Base-by-base conservation (phyloP, 768 basidiomycete genomes). In the Rhodosporidiobolus sp. region DNA sequence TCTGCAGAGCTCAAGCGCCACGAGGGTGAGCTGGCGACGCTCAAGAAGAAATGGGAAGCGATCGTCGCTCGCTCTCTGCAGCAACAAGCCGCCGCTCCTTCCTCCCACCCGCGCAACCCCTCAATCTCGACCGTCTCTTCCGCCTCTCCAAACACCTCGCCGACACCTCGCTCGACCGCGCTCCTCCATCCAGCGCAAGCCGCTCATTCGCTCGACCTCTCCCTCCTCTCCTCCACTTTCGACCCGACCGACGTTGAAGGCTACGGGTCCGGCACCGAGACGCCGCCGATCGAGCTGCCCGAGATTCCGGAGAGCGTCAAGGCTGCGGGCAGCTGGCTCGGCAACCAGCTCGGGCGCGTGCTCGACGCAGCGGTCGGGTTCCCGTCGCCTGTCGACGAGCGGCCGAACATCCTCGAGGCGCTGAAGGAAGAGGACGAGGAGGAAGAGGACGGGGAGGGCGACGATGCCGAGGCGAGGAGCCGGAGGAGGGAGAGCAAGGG, bases 1-100 rank as follows among this genome's bases (percentile, higher is more conserved):
- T 19, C 22, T 52, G 30, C 75, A 79, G 78, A 79, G 46, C 69
- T 79, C 5, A 76, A 77, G 46, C 78, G 78, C 4, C 63, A 77
- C 64, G 78, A 79, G 45, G 50, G 38, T 4, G 78, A 79, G 38
- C 69, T 79, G 30, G 62, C 54, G 4, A 10, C 50, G 8, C 66
- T 77, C 22, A 77, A 79, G 67, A 66, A 63, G 55, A 79, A 76
- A 59, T 77, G 77, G 77, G 70, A 76, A 50, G 34, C 69, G 5
- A 74, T 77, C 61, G 72, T 78, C 43, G 76, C 74, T 6, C 67
- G 67, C 22, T 75, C 74, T 0, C 50, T 61, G 22, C 65, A 58
- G 19, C 55, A 48, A 24, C 70, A 53, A 10, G 34, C 57, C 26
- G 54, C 49, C 22, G 38, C 58, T 19, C 30, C 63, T 26, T 45